phyloP scores from a whole-genome alignment of 2,329 filamentous ascomycete genomes.

The Annulohypoxylon truncatum region DNA sequence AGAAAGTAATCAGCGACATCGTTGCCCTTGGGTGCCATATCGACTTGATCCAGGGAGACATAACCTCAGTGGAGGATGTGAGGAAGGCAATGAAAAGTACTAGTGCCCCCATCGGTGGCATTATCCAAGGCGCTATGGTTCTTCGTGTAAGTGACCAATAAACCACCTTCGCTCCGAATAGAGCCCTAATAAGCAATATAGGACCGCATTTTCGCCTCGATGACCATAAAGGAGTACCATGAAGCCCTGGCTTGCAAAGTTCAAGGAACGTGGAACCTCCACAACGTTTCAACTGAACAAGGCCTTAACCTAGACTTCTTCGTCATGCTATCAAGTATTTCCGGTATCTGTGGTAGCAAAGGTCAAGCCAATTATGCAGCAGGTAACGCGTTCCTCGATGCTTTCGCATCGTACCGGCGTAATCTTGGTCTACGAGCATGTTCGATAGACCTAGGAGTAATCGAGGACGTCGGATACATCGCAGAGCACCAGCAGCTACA shows the following conservation, averaged over 20 bases:
- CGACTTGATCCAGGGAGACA: constrained; percentile 31
- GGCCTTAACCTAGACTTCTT: constrained; percentile 53
- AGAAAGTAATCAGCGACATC: constrained; percentile 35
- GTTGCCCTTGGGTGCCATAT: constrained; percentile 36
- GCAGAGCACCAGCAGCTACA: constrained; percentile 38
- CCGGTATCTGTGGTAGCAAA: constrained; percentile 50
- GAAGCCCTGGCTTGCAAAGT: constrained; percentile 51
- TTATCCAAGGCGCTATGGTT: constrained; percentile 51
- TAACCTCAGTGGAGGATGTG: constrained; percentile 29
- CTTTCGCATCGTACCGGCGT: constrained; percentile 53
- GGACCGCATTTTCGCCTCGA: constrained; percentile 44
- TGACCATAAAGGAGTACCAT: constrained; percentile 50
- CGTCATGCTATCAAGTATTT: constrained; percentile 51
- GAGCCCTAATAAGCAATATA: neutral
- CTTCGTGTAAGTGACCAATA: constrained; percentile 32
- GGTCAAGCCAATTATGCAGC: constrained; percentile 57
- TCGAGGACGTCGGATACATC: constrained; percentile 51
- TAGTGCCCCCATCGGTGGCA: constrained; percentile 31
- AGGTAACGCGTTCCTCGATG: constrained; percentile 56
- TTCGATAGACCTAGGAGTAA: constrained; percentile 54
- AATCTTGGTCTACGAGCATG: constrained; percentile 50
- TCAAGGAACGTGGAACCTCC: constrained; percentile 54
- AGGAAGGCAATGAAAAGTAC: constrained; percentile 10
- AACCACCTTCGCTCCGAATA: neutral
- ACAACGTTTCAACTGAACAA: constrained; percentile 41